Percentiles rank a stretch among this genome's conserved stretches.
These are phyloP conservation scores for Scleromitrula shiraiana DNA, from an alignment of 2,329 filamentous ascomycete genomes.

Conservation along the genomic window DNA sequence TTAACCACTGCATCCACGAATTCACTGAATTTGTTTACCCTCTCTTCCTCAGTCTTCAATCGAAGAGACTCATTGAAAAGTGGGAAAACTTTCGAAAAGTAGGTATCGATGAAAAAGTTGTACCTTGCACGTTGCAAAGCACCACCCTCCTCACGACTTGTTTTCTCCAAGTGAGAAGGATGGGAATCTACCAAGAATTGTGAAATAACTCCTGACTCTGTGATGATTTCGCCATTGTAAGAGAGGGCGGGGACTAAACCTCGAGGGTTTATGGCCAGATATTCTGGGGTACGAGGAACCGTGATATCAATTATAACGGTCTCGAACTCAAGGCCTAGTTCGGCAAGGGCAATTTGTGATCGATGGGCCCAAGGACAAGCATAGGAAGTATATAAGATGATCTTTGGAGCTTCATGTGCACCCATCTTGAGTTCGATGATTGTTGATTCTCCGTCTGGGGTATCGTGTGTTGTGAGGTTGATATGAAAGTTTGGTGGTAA, in stretches of 20 bases:
- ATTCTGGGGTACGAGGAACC: conserved; percentile 62
- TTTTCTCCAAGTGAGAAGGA: conserved; percentile 58
- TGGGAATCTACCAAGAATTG: conserved; percentile 64
- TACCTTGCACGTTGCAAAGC: conserved; percentile 59
- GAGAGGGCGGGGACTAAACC: conserved; percentile 67
- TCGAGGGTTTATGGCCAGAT: conserved; percentile 69
- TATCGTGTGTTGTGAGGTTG: conserved; percentile 6
- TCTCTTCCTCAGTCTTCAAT: conserved; percentile 36
- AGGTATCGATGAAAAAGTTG: conserved; percentile 66
- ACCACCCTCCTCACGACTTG: conserved; percentile 41
- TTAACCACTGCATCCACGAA: conserved; percentile 52
- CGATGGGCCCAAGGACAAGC: conserved; percentile 68
- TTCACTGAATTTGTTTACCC: conserved; percentile 43
- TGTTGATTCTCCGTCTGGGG: conserved; percentile 7
- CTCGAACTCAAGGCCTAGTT: conserved; percentile 57
- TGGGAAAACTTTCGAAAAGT: conserved; percentile 50
- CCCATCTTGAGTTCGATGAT: conserved; percentile 10
- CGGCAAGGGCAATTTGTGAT: conserved; percentile 61
- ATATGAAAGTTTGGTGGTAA: conserved; percentile 8
- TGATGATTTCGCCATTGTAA: conserved; percentile 60
- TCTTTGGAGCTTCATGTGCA: conserved; percentile 10
- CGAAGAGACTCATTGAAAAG: conserved; percentile 39
- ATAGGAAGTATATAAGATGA: conserved; percentile 15
- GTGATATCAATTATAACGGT: conserved; percentile 66
- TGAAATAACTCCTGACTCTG: conserved; percentile 65